Evolutionary conservation across 2,329 filamentous ascomycete genomes (phyloP).

Genomic region (Pestalotiopsis sp.): DNA sequence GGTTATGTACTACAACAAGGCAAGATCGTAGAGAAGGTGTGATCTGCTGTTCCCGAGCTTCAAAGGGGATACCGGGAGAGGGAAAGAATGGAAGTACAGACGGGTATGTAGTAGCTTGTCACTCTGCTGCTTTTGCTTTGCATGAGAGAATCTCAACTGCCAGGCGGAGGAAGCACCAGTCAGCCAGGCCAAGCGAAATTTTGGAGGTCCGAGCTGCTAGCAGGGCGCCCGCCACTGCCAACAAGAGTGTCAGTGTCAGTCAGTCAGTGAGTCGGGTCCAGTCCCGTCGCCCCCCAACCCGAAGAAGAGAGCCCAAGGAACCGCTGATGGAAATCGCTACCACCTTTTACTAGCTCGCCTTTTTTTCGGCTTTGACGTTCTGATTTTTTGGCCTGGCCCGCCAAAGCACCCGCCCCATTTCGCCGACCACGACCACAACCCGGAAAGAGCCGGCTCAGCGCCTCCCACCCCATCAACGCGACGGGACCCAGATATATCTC

Average conservation of each 20-base stretch:
- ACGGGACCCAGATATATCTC: background rate
- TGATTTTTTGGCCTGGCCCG: background rate
- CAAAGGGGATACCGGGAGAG: too few species aligned
- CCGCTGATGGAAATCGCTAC: background rate
- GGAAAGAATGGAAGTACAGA: too few species aligned
- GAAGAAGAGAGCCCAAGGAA: background rate
- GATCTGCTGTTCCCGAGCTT: background rate
- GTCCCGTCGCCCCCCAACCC: background rate
- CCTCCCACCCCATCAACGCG: background rate
- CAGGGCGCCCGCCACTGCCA: background rate
- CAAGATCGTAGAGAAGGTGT: background rate
- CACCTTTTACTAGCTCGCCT: background rate
- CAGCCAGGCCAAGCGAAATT: slow-evolving; percentile 18
- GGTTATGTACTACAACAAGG: slow-evolving; percentile 12
- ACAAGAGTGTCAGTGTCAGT: background rate
- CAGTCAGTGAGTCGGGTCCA: background rate
- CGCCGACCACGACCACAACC: background rate
- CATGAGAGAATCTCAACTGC: background rate
- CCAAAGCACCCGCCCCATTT: background rate
- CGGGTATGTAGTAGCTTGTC: background rate
- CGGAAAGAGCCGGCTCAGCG: slow-evolving; percentile 13
- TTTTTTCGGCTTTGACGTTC: background rate
- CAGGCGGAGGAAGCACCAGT: background rate
- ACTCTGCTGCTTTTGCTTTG: slow-evolving; percentile 1
- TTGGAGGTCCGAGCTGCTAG: slow-evolving; percentile 21